phyloP scores from a whole-genome alignment of 78 protist species.

The Ministeria vibrans region DNA sequence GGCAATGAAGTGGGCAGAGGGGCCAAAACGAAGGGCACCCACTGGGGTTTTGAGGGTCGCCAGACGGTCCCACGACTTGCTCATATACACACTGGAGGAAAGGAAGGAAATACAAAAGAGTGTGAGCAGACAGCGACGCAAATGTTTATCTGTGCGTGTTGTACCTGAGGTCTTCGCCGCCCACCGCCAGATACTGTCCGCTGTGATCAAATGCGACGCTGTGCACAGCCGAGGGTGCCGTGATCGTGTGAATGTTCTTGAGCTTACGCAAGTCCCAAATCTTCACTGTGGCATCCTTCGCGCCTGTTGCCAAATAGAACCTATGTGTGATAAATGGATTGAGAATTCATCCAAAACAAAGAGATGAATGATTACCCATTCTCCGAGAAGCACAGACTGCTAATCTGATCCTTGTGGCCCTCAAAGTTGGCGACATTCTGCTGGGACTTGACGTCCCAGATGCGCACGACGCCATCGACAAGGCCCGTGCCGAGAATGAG shows the following conservation, averaged over 20 bases:
- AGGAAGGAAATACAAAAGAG: background rate
- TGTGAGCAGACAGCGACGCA: too few species aligned
- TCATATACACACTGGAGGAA: background rate
- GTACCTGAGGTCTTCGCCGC: conserved; percentile 29
- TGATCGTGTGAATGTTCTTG: conserved; percentile 27
- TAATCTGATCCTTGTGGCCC: conserved; percentile 23
- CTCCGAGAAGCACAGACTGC: conserved; percentile 55
- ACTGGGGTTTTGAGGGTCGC: too few species aligned
- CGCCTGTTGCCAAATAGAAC: conserved; percentile 22
- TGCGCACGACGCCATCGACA: conserved; percentile 16
- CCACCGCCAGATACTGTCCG: conserved; percentile 55
- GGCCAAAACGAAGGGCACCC: too few species aligned
- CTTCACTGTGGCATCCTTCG: conserved; percentile 25
- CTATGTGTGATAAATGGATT: background rate
- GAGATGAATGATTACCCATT: conserved; percentile 63
- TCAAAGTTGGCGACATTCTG: conserved; percentile 35
- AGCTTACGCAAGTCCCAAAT: conserved; percentile 78
- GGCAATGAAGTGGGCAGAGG: too few species aligned
- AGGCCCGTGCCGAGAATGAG: conserved; percentile 70
- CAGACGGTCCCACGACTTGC: too few species aligned
- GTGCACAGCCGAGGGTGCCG: background rate
- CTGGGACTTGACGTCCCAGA: conserved; percentile 58
- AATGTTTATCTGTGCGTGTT: background rate
- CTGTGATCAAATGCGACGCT: conserved; percentile 47
- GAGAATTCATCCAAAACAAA: background rate